Evolutionary conservation across 495 filamentous ascomycete species (phyloP), one percentile per base, ranked within the genome.

Genomic region (Apodospora peruviana): DNA sequence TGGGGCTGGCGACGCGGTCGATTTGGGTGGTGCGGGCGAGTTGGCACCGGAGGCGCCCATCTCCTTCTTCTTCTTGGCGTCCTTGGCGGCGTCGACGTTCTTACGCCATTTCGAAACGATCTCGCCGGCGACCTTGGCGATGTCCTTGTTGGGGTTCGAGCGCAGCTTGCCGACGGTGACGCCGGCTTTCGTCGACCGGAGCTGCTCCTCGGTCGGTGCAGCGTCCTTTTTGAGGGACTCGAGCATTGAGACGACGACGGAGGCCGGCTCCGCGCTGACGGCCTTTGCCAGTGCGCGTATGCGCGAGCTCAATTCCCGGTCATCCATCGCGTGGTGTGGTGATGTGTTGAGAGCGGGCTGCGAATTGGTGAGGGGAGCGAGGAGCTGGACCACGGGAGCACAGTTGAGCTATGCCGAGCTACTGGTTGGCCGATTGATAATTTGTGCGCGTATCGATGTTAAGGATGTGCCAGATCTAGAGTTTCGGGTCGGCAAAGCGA

Each of bases 51-150:
- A 65, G 18, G 62, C 66, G 45, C 63, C 50, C 44, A 51, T 63
- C 50, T 74, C 73, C 25, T 78, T 70, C 19, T 73, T 70, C 21
- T 72, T 78, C 47, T 74, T 77, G 7, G 71, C 67, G 46, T 85
- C 83, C 52, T 84, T 80, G 60, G 84, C 83, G 35, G 67, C 65
- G 36, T 86, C 80, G 39, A 98, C 85, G 27, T 88, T 84, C 45
- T 80, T 83, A 54, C 84, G 84, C 93, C 93, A 98, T 58, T 88
- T 91, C 35, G 74, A 74, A 17, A 98, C 88, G 43, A 97, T 88
- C 52, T 93, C 87, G 48, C 72, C 73, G 2, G 91, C 85, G 37
- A 87, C 71, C 5, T 76, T 75, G 5, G 83, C 83, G 37, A 96
- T 82, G n/a, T 86, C 82, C 47, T 83, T 83, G 56, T 91, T 79